Conservation (phyloP, 345 rosid genomes). For the Aethionema arabicum region DNA sequence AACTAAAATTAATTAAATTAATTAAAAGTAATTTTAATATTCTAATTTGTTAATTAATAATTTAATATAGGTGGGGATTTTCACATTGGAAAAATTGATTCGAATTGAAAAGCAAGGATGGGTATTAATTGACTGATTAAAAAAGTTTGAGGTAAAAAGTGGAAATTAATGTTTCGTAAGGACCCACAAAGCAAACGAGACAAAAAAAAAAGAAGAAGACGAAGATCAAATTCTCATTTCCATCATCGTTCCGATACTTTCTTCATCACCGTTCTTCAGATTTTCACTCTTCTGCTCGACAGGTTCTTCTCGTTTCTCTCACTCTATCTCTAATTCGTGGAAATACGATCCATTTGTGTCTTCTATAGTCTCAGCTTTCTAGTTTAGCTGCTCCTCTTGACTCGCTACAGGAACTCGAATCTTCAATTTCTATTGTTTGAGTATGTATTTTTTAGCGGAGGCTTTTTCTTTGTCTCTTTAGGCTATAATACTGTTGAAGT, state of each 20-base stretch:
- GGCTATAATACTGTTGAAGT: background rate
- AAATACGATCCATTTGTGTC: background rate
- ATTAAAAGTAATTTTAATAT: too few species aligned
- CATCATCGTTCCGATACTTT: constrained; percentile 32
- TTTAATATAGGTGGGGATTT: too few species aligned
- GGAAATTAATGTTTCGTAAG: background rate
- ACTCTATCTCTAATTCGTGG: background rate
- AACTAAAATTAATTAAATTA: too few species aligned
- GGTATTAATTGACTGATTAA: constrained; percentile 21
- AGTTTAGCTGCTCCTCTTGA: constrained; percentile 13
- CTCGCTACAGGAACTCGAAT: constrained; percentile 19
- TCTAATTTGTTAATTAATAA: too few species aligned
- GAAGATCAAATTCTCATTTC: constrained; percentile 21
- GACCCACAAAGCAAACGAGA: constrained; percentile 20
- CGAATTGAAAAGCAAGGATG: background rate
- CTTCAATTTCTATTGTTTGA: constrained; percentile 20
- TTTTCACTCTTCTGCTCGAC: constrained; percentile 37
- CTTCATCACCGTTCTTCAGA: constrained; percentile 37
- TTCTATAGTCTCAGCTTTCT: background rate
- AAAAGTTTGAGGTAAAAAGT: constrained; percentile 14
- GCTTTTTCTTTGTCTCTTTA: background rate
- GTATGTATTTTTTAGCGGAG: background rate
- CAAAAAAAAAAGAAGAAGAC: background rate
- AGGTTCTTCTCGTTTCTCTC: constrained; percentile 31
- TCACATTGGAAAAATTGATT: constrained; percentile 23